These are phyloP conservation scores for Alternaria burnsii DNA, from an alignment of 2,329 filamentous ascomycete genomes.

Conservation along the genomic window DNA sequence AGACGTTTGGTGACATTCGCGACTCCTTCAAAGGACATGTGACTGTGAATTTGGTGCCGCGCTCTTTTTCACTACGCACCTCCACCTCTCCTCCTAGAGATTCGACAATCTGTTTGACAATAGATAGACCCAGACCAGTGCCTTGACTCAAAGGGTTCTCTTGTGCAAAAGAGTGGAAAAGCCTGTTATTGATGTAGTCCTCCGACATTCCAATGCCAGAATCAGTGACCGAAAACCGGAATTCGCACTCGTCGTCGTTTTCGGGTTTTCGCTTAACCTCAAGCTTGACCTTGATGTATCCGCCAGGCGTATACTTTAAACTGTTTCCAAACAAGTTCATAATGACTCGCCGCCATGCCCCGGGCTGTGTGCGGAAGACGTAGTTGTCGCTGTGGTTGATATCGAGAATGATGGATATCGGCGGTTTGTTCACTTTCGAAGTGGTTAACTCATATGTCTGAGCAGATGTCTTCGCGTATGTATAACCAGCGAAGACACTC, in stretches of 20 bases:
- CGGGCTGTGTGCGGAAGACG: conserved; percentile 49
- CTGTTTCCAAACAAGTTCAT: conserved; percentile 54
- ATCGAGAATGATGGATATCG: conserved; percentile 46
- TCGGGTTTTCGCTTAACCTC: conserved; percentile 36
- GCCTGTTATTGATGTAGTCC: conserved; percentile 48
- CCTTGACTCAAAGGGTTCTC: conserved; percentile 51
- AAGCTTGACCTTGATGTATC: conserved; percentile 50
- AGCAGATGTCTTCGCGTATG: conserved; percentile 43
- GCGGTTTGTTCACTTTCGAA: conserved; percentile 25
- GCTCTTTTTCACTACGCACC: conserved; percentile 46
- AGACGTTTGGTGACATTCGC: conserved; percentile 40
- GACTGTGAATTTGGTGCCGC: conserved; percentile 50
- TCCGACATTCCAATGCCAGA: conserved; percentile 54
- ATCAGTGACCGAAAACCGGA: conserved; percentile 47
- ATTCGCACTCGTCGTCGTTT: conserved; percentile 37
- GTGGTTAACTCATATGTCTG: conserved; percentile 36
- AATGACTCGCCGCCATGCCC: conserved; percentile 50
- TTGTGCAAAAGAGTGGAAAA: conserved; percentile 52
- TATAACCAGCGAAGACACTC: conserved; percentile 49
- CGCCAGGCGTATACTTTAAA: conserved; percentile 50
- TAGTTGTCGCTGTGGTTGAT: conserved; percentile 48
- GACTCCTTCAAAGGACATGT: conserved; percentile 45
- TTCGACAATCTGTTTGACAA: conserved; percentile 51
- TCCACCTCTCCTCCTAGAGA: conserved; percentile 50
- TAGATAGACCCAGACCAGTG: conserved; percentile 51